These are phyloP conservation scores for Medicago lupulina DNA, from an alignment of 306 rosid genomes.

Conservation along the genomic window DNA sequence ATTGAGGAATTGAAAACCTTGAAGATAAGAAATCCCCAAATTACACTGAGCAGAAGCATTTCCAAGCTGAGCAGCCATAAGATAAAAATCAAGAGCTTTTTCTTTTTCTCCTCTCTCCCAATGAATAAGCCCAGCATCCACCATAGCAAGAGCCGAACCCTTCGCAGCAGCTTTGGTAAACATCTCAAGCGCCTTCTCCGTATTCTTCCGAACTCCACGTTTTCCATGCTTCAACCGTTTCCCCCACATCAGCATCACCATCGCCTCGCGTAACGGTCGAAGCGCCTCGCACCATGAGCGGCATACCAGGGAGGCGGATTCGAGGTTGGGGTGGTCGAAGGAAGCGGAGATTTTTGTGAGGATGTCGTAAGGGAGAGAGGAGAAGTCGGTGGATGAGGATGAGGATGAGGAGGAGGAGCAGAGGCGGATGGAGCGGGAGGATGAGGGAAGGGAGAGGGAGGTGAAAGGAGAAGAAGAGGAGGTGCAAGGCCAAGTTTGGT, in stretches of 20 bases:
- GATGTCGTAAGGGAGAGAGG: constrained; percentile 76
- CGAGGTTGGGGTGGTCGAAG: constrained; percentile 64
- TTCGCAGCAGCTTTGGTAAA: constrained; percentile 72
- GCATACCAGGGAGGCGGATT: constrained; percentile 73
- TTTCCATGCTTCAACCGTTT: constrained; percentile 85
- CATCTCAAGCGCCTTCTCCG: constrained; percentile 70
- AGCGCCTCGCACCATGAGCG: constrained; percentile 81
- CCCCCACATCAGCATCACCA: constrained; percentile 69
- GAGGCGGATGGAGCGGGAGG: constrained; percentile 37
- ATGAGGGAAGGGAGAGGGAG: constrained; percentile 41
- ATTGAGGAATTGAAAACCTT: constrained; percentile 52
- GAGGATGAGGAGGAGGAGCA: constrained; percentile 28
- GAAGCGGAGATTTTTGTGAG: constrained; percentile 58
- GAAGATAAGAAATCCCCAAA: constrained; percentile 81
- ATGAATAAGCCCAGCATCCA: constrained; percentile 81
- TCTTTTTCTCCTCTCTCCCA: constrained; percentile 75
- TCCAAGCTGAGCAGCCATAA: constrained; percentile 69
- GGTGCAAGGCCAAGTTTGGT: constrained; percentile 58
- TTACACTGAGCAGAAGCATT: constrained; percentile 82
- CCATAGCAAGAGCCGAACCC: constrained; percentile 85
- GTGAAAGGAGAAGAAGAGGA: constrained; percentile 58
- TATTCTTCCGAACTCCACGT: constrained; percentile 54
- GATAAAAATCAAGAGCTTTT: constrained; percentile 64
- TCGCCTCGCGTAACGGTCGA: constrained; percentile 72
- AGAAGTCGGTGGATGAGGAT: constrained; percentile 49